phyloP scores from a whole-genome alignment of 2,329 filamentous ascomycete species.

The Penicillium rolfsii region DNA sequence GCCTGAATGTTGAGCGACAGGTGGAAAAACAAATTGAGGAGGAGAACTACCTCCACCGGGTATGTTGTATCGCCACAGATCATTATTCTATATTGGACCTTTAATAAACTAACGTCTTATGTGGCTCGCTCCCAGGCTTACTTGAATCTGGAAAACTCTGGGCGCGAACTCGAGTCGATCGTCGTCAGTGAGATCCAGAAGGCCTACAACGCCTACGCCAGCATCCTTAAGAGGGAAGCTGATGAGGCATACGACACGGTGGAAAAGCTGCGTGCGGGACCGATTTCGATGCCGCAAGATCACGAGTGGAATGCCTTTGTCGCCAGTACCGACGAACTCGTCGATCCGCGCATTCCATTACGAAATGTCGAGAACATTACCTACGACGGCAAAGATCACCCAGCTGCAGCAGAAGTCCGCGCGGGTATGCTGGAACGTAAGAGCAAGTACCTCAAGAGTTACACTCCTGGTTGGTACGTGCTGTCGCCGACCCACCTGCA shows the following conservation, averaged over 20 bases:
- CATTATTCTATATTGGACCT: constrained; percentile 27
- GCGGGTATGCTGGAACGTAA: constrained; percentile 93
- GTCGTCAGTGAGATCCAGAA: constrained; percentile 98
- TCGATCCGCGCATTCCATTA: constrained; percentile 80
- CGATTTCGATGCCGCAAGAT: constrained; percentile 91
- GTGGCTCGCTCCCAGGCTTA: constrained; percentile 66
- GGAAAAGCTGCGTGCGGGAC: constrained; percentile 79
- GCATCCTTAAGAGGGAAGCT: constrained; percentile 87
- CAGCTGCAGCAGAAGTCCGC: constrained; percentile 79
- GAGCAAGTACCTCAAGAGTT: constrained; percentile 98
- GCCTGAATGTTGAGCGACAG: constrained; percentile 83
- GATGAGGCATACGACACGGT: constrained; percentile 77
- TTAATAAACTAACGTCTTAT: not conserved
- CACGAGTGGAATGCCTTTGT: constrained; percentile 88
- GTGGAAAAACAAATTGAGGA: constrained; percentile 92
- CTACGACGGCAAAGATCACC: constrained; percentile 88
- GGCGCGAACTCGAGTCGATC: constrained; percentile 92
- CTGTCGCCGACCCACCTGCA: constrained; percentile 95
- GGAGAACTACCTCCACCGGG: constrained; percentile 94
- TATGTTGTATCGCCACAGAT: constrained; percentile 48
- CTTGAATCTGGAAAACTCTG: constrained; percentile 90
- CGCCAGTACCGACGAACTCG: constrained; percentile 77
- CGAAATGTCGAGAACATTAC: constrained; percentile 79
- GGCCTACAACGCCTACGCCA: constrained; percentile 90
- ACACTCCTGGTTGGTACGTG: constrained; percentile 96